Percentiles rank a stretch among this genome's conserved stretches.
Evolutionary conservation across 2,329 filamentous ascomycete species (phyloP).

Genomic region (Pseudogymnoascus pannorum): DNA sequence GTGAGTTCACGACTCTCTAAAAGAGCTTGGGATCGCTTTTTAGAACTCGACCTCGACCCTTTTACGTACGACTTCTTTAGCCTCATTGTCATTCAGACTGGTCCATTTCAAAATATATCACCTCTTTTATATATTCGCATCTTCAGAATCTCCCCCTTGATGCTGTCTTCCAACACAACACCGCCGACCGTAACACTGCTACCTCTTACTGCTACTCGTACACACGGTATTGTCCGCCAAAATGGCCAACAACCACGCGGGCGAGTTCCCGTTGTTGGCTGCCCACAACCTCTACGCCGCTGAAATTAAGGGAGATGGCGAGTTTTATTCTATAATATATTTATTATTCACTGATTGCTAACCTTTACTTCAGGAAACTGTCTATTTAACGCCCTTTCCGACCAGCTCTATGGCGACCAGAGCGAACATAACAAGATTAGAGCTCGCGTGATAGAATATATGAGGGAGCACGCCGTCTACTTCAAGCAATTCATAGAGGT

Average conservation of each 20-base stretch:
- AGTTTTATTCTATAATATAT: conserved; percentile 25
- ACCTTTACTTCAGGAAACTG: conserved; percentile 51
- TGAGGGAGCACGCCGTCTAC: conserved; percentile 51
- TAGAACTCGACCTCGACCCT: neutral
- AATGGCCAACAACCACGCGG: conserved; percentile 16
- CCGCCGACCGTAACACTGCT: neutral
- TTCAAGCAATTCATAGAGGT: conserved; percentile 59
- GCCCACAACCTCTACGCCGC: conserved; percentile 51
- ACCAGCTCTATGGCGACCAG: conserved; percentile 58
- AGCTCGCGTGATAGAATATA: conserved; percentile 50
- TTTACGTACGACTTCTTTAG: neutral
- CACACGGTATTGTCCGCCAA: neutral
- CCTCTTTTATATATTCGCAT: neutral
- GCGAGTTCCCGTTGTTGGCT: conserved; percentile 49
- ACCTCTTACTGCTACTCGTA: neutral
- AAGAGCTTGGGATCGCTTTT: neutral
- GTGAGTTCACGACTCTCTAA: neutral
- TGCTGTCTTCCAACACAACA: conserved; percentile 6
- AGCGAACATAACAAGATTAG: conserved; percentile 52
- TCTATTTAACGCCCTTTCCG: conserved; percentile 60
- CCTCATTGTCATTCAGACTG: neutral
- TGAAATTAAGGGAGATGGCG: conserved; percentile 56
- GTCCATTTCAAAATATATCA: neutral
- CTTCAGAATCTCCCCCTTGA: conserved; percentile 2
- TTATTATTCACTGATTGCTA: conserved; percentile 14